Conservation (phyloP, 164 flowering plant species). For the Tetrastigma voinierianum region DNA sequence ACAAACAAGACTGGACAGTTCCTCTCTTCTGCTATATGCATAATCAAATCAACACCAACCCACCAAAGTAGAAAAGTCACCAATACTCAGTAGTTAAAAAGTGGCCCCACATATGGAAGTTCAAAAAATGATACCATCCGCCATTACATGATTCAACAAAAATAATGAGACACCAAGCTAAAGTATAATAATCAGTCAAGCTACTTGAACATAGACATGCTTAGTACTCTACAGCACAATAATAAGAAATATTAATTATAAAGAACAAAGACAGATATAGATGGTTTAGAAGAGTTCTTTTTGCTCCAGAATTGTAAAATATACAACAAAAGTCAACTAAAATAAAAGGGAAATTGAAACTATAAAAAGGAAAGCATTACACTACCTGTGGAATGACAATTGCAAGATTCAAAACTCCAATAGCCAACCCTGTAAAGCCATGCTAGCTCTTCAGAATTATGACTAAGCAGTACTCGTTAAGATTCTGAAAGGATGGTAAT, state of each 20-base stretch:
- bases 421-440: slow-evolving; percentile 73
- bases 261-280: no score
- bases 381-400: slow-evolving; percentile 89
- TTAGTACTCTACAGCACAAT: no score
- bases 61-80: no score
- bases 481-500: slow-evolving; percentile 4
- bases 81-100: no score
- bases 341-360: neutral
- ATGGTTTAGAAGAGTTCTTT: no score
- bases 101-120: neutral
- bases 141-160: neutral
- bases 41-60: no score
- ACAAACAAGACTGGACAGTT: no score
- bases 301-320: neutral
- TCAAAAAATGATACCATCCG: neutral
- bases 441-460: slow-evolving; percentile 5
- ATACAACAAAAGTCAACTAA: neutral
- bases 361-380: neutral
- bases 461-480: neutral
- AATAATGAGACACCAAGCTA: neutral
- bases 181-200: neutral
- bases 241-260: no score
- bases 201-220: no score
- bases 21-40: no score
- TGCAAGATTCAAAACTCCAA: slow-evolving; percentile 93